These are phyloP conservation scores for Emergomyces africanus DNA, from an alignment of 2,329 filamentous ascomycete species.

Conservation along the genomic window DNA sequence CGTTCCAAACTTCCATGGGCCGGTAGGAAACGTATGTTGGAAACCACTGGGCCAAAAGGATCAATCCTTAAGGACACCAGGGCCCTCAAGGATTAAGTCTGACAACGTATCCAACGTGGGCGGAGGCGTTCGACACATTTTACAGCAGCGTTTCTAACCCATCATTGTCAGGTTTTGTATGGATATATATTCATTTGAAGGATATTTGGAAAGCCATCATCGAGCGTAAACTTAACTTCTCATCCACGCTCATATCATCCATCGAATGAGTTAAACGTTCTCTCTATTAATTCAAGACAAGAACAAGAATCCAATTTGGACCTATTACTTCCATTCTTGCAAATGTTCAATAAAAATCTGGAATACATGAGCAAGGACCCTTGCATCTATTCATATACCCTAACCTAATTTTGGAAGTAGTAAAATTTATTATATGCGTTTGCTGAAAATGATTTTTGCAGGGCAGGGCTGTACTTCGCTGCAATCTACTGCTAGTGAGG, in stretches of 20 bases:
- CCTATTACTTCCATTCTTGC: too few species aligned
- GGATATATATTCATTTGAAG: too few species aligned
- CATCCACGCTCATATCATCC: neutral
- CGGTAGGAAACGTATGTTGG: too few species aligned
- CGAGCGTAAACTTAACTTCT: neutral
- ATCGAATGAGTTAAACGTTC: neutral
- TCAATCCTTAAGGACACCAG: too few species aligned
- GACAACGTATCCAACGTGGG: too few species aligned
- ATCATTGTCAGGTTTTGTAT: neutral
- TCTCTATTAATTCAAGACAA: neutral
- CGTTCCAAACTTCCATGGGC: neutral
- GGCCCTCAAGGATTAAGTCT: too few species aligned
- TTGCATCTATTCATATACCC: neutral
- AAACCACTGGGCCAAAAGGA: too few species aligned
- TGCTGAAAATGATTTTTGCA: neutral
- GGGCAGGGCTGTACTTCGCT: neutral
- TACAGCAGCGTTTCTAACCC: neutral
- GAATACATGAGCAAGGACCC: too few species aligned
- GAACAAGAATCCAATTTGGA: too few species aligned
- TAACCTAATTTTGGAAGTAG: neutral
- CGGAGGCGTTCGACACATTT: neutral
- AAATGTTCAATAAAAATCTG: too few species aligned
- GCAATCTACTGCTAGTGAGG: neutral
- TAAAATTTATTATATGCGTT: neutral
- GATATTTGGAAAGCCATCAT: neutral